Evolutionary conservation across 129 eudicot genomes (phyloP).

Genomic region (Saposhnikovia divaricata): DNA sequence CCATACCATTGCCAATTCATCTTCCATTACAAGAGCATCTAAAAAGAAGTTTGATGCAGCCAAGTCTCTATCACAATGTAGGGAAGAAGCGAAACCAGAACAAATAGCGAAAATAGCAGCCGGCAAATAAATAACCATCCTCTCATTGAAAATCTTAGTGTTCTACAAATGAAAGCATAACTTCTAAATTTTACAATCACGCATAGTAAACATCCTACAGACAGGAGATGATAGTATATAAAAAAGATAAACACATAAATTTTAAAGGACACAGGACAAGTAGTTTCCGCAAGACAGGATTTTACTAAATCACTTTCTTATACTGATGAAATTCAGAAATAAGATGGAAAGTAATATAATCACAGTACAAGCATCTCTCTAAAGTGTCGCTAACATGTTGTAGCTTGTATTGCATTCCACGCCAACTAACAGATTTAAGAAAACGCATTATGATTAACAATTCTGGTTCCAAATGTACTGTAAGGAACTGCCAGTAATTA

Average conservation of each 20-base stretch:
- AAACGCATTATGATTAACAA: neutral
- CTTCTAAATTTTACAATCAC: neutral
- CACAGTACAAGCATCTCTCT: neutral
- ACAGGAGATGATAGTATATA: neutral
- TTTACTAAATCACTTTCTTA: neutral
- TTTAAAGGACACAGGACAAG: neutral
- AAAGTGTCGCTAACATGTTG: neutral
- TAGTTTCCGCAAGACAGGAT: neutral
- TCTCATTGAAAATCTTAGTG: slow-evolving; percentile 43
- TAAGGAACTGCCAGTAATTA: neutral
- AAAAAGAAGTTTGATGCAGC: slow-evolving; percentile 23
- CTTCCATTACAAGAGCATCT: slow-evolving; percentile 33
- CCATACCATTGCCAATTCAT: slow-evolving; percentile 38
- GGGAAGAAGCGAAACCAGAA: slow-evolving; percentile 55
- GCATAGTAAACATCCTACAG: neutral
- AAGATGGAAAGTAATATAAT: neutral
- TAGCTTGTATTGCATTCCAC: neutral
- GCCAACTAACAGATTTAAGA: neutral
- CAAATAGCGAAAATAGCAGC: slow-evolving; percentile 76
- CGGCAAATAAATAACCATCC: slow-evolving; percentile 50
- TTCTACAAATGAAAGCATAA: slow-evolving; percentile 39
- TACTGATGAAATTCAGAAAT: neutral
- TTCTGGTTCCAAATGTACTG: neutral
- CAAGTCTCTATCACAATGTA: slow-evolving; percentile 22
- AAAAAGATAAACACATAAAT: neutral